Evolutionary conservation across 495 filamentous ascomycete genomes (phyloP), one percentile per base, ranked within the genome.

Genomic region (Xylaria cubensis): DNA sequence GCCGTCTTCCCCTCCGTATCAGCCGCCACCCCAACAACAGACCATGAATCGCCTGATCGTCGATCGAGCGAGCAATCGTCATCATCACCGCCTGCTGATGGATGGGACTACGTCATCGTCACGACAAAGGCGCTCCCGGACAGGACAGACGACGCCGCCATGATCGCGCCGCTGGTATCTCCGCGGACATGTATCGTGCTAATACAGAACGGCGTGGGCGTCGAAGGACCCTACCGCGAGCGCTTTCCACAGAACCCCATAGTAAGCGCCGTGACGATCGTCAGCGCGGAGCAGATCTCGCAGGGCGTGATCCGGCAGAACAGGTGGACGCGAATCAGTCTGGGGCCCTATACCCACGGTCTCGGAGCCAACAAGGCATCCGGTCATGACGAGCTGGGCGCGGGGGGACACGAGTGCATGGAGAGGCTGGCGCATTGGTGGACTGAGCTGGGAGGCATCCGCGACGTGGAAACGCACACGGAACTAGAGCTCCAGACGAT

Each of bases 181-280:
- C 78, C 83, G 1, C 77, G 83, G 76, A 82, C 76, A 64, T 83
- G 79, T 69, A 86, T 93, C 70, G 88, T 93, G 24, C 80, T 93
- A 42, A 89, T 92, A 64, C 90, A 93, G 72, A 93, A 93, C 78
- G 91, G 91, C 34, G 85, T 93, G 12, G 91, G 90, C 34, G 90
- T 92, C 34, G 91, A 93, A 70, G 86, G 86, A 13, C 84, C 89
- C 0, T 91, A 91, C 78, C 84, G 88, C 41, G 78, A 77, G 58
- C 80, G 84, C 10, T 92, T 89, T 68, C 88, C 90, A 0, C 10
- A 72, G 12, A 84, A 77, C 12, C 84, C 87, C 0, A 89, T 92
- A 64, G 76, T 92, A 32, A 90, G 85, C 46, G 90, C 86, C 64
- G 90, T 92, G 51, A 89, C 88, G 13, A 82, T 89, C 74, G 79